Evolutionary conservation across 305 asterid genomes (phyloP).

Genomic region (Fraxinus albicans): DNA sequence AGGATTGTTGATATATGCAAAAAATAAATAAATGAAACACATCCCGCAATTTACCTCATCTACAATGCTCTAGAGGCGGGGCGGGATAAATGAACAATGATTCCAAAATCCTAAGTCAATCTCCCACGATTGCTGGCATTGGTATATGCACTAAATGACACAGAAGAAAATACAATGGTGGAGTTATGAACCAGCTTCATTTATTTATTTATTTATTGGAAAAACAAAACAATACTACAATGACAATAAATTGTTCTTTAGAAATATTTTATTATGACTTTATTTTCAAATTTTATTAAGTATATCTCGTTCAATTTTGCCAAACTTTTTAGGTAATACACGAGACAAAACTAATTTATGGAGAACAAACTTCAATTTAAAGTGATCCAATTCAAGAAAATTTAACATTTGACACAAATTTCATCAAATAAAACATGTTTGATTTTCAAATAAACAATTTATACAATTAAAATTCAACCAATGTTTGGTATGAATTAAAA

Average conservation of each 20-base stretch:
- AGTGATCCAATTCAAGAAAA: background rate
- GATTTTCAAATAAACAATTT: background rate
- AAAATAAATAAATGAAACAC: too few species aligned
- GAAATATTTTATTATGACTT: background rate
- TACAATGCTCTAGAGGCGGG: too few species aligned
- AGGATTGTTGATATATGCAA: too few species aligned
- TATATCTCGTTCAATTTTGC: background rate
- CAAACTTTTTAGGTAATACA: background rate
- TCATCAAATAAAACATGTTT: background rate
- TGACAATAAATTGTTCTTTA: background rate
- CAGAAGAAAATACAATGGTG: too few species aligned
- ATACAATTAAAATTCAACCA: background rate
- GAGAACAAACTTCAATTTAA: background rate
- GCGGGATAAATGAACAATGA: too few species aligned
- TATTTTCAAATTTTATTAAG: background rate
- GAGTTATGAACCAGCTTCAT: too few species aligned
- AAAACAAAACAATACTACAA: background rate
- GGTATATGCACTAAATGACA: too few species aligned
- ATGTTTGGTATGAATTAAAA: too few species aligned
- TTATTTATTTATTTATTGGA: background rate
- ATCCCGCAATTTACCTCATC: too few species aligned
- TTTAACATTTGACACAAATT: background rate
- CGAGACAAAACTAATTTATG: background rate
- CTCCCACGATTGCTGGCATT: too few species aligned
- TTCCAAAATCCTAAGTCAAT: too few species aligned